Evolutionary conservation across 345 rosid species (phyloP).

Genomic region (Citrus medica): DNA sequence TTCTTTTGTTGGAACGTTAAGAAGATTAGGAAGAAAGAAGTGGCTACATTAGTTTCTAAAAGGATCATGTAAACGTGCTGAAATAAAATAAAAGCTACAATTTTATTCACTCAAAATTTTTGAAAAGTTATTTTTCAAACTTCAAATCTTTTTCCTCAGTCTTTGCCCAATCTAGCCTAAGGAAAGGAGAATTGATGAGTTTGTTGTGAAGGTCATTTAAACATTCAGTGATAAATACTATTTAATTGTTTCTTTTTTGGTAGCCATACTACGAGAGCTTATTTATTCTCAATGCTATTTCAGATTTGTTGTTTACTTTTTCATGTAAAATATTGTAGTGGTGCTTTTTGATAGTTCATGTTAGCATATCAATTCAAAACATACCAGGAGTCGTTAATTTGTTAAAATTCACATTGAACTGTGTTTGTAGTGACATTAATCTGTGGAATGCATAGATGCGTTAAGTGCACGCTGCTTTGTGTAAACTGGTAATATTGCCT

Average conservation of each 20-base stretch:
- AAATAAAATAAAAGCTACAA: background rate
- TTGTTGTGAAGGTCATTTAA: background rate
- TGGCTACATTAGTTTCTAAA: background rate
- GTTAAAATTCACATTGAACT: background rate
- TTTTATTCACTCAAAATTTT: background rate
- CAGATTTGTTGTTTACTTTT: background rate
- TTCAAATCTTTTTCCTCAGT: background rate
- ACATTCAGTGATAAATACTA: background rate
- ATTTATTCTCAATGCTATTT: background rate
- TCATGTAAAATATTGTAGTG: background rate
- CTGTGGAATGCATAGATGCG: background rate
- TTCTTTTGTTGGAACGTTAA: background rate
- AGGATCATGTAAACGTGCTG: background rate
- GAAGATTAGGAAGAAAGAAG: background rate
- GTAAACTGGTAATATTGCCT: background rate
- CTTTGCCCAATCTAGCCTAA: background rate
- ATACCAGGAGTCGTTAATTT: background rate
- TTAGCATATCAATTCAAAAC: background rate
- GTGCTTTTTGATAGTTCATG: background rate
- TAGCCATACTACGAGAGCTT: background rate
- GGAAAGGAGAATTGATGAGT: background rate
- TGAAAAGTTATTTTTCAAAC: background rate
- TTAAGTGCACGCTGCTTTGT: background rate
- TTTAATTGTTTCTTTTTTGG: background rate
- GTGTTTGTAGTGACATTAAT: background rate